phyloP scores from a whole-genome alignment of 768 basidiomycete genomes.

The Zangia roseola region DNA sequence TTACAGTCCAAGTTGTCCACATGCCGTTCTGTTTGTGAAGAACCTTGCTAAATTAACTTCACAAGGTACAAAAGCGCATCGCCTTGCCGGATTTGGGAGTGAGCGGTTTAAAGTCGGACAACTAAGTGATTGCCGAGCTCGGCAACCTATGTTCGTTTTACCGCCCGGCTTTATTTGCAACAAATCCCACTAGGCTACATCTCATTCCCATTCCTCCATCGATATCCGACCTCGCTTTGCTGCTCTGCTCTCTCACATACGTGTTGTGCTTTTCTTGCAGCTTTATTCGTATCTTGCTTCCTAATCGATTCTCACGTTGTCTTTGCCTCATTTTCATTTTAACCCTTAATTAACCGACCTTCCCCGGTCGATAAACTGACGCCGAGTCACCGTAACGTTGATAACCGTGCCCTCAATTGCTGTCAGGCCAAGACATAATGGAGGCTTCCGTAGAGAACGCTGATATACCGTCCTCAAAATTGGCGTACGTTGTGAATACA shows the following conservation, averaged over 20 bases:
- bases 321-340: constrained; percentile 26
- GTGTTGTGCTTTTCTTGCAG: constrained; percentile 1
- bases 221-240: constrained; percentile 24
- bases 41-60: constrained; percentile 22
- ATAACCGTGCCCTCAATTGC: constrained; percentile 32
- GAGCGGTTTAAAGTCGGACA: constrained; percentile 36
- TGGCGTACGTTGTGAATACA: constrained; percentile 18
- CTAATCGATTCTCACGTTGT: constrained; percentile 6
- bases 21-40: constrained; percentile 15
- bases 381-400: constrained; percentile 40
- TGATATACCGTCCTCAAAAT: constrained; percentile 33
- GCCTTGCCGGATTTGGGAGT: constrained; percentile 27
- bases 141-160: constrained; percentile 37
- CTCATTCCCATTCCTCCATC: constrained; percentile 30
- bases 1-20: constrained; percentile 18
- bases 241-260: constrained; percentile 11
- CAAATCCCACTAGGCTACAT: constrained; percentile 35
- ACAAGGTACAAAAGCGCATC: constrained; percentile 20
- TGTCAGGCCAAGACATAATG: constrained; percentile 25
- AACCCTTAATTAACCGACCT: constrained; percentile 40
- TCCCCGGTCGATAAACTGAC: constrained; percentile 42
- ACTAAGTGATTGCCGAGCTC: constrained; percentile 36
- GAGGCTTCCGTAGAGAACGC: constrained; percentile 24
- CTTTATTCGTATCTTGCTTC: background rate
- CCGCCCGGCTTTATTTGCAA: constrained; percentile 41